Evolutionary conservation across 495 filamentous ascomycete genomes (phyloP).

Genomic region (Entonaema liquescens): DNA sequence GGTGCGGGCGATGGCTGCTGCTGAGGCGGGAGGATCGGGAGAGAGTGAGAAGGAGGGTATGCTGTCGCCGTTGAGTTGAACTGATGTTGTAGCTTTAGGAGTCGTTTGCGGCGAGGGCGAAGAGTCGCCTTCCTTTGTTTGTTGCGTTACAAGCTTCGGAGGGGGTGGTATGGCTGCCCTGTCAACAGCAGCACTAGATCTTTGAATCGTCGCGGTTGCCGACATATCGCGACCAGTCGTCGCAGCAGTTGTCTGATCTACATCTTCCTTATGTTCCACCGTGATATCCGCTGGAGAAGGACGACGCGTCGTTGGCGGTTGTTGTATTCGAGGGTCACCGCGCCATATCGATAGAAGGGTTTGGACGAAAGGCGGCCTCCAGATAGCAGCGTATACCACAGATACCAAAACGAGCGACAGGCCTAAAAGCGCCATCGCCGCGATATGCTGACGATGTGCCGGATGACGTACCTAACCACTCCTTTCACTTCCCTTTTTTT

Average conservation of each 20-base stretch:
- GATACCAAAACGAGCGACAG: conserved; percentile 64
- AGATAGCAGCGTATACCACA: conserved; percentile 59
- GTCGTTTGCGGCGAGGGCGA: conserved; percentile 47
- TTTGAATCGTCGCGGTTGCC: not conserved
- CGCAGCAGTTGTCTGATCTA: not conserved
- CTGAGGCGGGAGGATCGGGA: conserved; percentile 50
- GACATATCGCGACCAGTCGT: conserved; percentile 3
- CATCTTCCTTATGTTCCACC: conserved; percentile 6
- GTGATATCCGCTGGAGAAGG: conserved; percentile 14
- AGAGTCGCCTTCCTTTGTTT: conserved; percentile 1
- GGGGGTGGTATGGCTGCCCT: conserved; percentile 28
- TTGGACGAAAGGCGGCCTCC: conserved; percentile 53
- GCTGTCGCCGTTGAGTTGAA: conserved; percentile 11
- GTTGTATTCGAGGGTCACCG: conserved; percentile 39
- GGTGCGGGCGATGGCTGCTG: conserved; percentile 45
- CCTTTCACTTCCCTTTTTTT: not conserved
- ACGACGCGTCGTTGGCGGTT: conserved; percentile 39
- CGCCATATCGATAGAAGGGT: conserved; percentile 39
- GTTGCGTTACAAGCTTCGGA: conserved; percentile 2
- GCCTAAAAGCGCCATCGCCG: conserved; percentile 60
- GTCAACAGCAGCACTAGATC: conserved; percentile 6
- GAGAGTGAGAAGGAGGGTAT: conserved; percentile 57
- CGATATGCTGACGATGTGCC: not conserved
- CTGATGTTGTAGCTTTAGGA: conserved; percentile 47
- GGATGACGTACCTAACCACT: not conserved